A percentile compares a stretch with the other conserved stretches of the same genome.
These are phyloP conservation scores for Aureobasidium sp. DNA, from an alignment of 2,329 filamentous ascomycete genomes.

Conservation along the genomic window DNA sequence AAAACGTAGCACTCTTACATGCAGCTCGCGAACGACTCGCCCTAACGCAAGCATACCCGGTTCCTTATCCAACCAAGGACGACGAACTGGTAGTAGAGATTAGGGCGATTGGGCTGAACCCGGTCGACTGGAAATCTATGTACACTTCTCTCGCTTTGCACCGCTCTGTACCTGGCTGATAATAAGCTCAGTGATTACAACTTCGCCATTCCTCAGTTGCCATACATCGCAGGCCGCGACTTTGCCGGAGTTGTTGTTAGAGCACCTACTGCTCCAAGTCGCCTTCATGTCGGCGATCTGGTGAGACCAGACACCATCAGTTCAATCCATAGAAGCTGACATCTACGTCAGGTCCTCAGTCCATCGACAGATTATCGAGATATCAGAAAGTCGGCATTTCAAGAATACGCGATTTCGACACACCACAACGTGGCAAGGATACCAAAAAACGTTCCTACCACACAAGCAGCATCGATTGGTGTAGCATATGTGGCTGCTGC, in stretches of 20 bases:
- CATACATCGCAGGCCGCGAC: slow-evolving; percentile 64
- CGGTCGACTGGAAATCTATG: slow-evolving; percentile 71
- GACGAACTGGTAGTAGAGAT: slow-evolving; percentile 57
- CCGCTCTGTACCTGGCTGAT: background rate
- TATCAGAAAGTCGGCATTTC: slow-evolving; percentile 62
- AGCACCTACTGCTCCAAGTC: slow-evolving; percentile 35
- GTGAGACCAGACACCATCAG: slow-evolving; percentile 24
- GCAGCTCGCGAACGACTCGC: background rate
- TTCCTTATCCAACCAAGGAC: background rate
- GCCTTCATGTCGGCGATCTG: slow-evolving; percentile 51
- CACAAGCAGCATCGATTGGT: slow-evolving; percentile 56
- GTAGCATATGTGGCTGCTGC: slow-evolving; percentile 66
- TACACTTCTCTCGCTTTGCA: slow-evolving; percentile 34
- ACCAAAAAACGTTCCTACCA: slow-evolving; percentile 45
- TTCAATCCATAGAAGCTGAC: background rate
- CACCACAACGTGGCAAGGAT: slow-evolving; percentile 59
- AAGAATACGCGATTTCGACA: slow-evolving; percentile 60
- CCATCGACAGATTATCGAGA: slow-evolving; percentile 70
- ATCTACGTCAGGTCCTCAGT: slow-evolving; percentile 41
- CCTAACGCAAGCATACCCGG: background rate
- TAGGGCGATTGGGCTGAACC: slow-evolving; percentile 62
- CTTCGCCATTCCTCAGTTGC: slow-evolving; percentile 60
- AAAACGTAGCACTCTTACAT: background rate
- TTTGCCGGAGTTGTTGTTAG: slow-evolving; percentile 58
- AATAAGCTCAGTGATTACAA: slow-evolving; percentile 52